Evolutionary conservation across 2,329 filamentous ascomycete species (phyloP), one percentile per base, ranked within the genome.

Genomic region (Fusarium bactridioides): DNA sequence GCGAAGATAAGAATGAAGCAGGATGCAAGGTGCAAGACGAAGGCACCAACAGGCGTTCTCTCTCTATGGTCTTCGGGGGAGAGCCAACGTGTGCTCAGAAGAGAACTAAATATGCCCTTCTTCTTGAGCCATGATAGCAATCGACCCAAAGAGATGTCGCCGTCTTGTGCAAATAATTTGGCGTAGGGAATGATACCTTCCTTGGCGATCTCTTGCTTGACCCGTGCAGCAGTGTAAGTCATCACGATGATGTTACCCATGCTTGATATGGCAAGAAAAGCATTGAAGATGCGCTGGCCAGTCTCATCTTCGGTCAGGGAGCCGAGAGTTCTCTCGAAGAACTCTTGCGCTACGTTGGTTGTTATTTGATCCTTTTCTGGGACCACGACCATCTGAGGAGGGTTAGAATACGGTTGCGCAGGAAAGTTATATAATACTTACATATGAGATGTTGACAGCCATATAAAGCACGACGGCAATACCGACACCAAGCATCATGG

Each of bases 121-220:
- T 69, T 72, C 31, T 79, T 74, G 44, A 82, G 72, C 78, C 78
- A 82, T 3, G 51, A 47, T 10, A 82, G 63, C 0, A 82, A 64
- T 5, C 80, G 77, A 1, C 81, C 81, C 7, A 82, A 25, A 4
- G 80, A 82, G 35, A 82, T 69, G 29, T 82, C 81, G 4, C 70
- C 74, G 45, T 82, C 80, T 44, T 80, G 78, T 4, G 83, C 86
- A 67, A 87, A 86, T 78, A 87, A 85, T 40, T 82, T 81, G 7
- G 85, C 82, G 59, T 79, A 86, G 0, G 87, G 87, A 5, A 89
- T 78, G 58, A 89, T 84, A 2, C 87, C 87, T 75, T 89, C 86
- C 73, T 90, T 89, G 12, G 88, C 88, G 47, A 90, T 88, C 74
- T 90, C 88, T 74, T 90, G 88, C 75, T 90, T 89, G 23, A 90